Percentiles rank a stretch among this genome's conserved stretches.
Conservation (phyloP, 1,139 yeast species). For the Taiozyma sp. region DNA sequence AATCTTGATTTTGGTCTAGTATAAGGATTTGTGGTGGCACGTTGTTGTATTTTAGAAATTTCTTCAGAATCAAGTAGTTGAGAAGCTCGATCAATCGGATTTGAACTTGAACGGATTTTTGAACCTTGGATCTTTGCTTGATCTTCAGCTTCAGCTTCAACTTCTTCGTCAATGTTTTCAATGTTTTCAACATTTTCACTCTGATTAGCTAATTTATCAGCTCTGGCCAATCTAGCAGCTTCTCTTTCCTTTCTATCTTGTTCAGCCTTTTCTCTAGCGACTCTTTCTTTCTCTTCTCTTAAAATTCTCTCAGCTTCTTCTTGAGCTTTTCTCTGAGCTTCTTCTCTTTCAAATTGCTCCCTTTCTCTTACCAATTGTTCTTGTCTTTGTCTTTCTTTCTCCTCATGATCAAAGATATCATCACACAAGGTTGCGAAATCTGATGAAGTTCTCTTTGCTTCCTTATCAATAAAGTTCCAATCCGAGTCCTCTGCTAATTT, state of each 20-base stretch:
- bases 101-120: conserved; percentile 32
- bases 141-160: conserved; percentile 10
- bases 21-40: conserved; percentile 33
- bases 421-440: conserved; percentile 76
- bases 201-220: conserved; percentile 9
- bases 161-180: conserved; percentile 10
- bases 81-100: conserved; percentile 26
- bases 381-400: conserved; percentile 50
- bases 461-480: conserved; percentile 68
- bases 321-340: conserved; percentile 33
- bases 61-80: conserved; percentile 20
- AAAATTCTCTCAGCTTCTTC: conserved; percentile 28
- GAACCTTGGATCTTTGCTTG: conserved; percentile 9
- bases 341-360: conserved; percentile 29
- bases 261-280: conserved; percentile 15
- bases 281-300: conserved; percentile 31
- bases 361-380: conserved; percentile 41
- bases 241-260: conserved; percentile 16
- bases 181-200: conserved; percentile 4
- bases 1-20: conserved; percentile 64
- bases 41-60: conserved; percentile 27
- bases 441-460: conserved; percentile 69
- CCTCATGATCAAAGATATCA: conserved; percentile 62
- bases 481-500: conserved; percentile 56
- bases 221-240: conserved; percentile 15